Base-by-base conservation (phyloP, 169 alveolate genomes). In the Plasmodium blacklocki region DNA sequence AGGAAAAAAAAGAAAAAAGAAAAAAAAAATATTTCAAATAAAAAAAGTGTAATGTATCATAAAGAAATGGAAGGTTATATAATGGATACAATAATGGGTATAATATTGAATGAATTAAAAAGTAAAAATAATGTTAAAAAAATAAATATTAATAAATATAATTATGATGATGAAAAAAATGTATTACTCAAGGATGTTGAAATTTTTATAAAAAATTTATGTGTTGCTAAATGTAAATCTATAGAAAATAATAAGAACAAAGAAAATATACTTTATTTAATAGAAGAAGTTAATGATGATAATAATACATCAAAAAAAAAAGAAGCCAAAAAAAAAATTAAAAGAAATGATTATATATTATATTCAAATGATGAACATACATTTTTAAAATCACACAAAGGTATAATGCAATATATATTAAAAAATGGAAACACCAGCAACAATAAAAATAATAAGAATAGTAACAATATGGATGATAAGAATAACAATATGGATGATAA, bases 161-260 rank as follows among this genome's bases (percentile, higher is more conserved):
- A 45, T 21, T 19, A 26, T 45, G 88, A 52, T 43, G 14, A n/a
- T 19, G 92, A 86, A 66, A 45, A 83, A 52, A 72, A 23, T 86
- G 92, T 26, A 7, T 59, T 86, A 18, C 73, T 86, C 50, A 54
- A 73, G 12, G 92, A 86, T 54, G 15, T 86, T 4, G 75, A 86
- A 59, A 47, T 86, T 58, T 86, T 70, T 26, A 60, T 86, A 18
- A 86, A 62, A 39, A 73, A 86, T 86, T 64, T 86, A 50, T 70
- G 86, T 18, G 58, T 70, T 49, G 88, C 92, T 15, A 86, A 86
- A 64, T 66, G 76, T 50, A 86, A 86, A 67, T 58, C 86, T 11
- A 18, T 86, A 45, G 68, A 73, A 62, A 70, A 19, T 64, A 47
- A 52, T 62, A 19, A 19, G 23, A 23, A 26, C 11, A 87, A 72